Conservation (phyloP, 768 basidiomycete genomes). For the Auriscalpium orientale region DNA sequence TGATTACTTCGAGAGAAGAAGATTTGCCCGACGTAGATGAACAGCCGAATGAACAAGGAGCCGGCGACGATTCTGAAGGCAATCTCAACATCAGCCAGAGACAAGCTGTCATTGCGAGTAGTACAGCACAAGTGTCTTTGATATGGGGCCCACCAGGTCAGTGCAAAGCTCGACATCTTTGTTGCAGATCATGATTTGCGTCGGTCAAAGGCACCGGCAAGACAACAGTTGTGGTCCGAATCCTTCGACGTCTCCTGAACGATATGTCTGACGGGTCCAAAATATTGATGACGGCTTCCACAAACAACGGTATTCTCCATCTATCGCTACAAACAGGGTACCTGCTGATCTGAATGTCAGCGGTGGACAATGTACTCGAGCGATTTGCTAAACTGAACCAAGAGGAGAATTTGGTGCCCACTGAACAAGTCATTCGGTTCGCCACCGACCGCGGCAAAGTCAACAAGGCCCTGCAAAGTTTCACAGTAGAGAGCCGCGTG, state of each 20-base stretch:
- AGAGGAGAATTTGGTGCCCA: conserved; percentile 33
- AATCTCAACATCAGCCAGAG: conserved; percentile 50
- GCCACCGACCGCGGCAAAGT: conserved; percentile 62
- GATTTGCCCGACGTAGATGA: conserved; percentile 13
- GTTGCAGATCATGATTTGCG: neutral
- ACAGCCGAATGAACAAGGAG: conserved; percentile 1
- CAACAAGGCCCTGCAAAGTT: conserved; percentile 46
- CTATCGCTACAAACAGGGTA: neutral
- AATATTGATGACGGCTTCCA: conserved; percentile 66
- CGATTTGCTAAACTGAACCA: conserved; percentile 47
- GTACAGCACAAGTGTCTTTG: conserved; percentile 35
- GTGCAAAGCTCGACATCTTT: neutral
- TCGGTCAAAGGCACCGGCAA: conserved; percentile 52
- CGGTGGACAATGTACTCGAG: conserved; percentile 65
- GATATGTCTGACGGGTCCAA: conserved; percentile 28
- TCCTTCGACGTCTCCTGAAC: conserved; percentile 38
- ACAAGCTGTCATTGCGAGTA: conserved; percentile 38
- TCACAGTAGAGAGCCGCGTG: conserved; percentile 57
- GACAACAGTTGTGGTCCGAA: conserved; percentile 61
- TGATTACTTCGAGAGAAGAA: conserved; percentile 29
- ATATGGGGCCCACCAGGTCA: conserved; percentile 68
- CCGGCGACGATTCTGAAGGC: conserved; percentile 4
- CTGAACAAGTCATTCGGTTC: conserved; percentile 57
- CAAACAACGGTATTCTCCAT: conserved; percentile 46
- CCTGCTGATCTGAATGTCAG: conserved; percentile 24